Conservation (phyloP, 768 basidiomycete genomes). For the Serpula lacrymans region DNA sequence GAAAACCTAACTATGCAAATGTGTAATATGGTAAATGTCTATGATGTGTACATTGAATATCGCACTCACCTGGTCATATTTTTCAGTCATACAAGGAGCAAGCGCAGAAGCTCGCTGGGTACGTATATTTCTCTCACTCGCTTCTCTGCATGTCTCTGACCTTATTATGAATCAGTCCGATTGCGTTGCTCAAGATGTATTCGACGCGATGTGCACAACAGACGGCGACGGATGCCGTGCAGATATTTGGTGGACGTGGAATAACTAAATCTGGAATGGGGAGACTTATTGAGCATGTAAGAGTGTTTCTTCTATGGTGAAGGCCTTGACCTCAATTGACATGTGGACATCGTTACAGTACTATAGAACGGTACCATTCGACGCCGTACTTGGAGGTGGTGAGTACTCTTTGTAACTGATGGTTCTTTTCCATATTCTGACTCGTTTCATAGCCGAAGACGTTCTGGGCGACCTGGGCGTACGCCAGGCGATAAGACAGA, state of each 20-base stretch:
- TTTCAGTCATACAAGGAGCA: conserved; percentile 64
- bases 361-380: conserved; percentile 21
- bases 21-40: conserved; percentile 64
- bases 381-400: conserved; percentile 23
- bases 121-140: conserved; percentile 10
- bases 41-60: no score
- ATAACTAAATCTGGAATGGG: conserved; percentile 86
- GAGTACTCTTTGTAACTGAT: neutral
- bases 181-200: conserved; percentile 57
- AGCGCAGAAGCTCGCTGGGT: conserved; percentile 65
- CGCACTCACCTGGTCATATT: neutral
- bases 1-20: conserved; percentile 82
- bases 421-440: neutral
- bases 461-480: conserved; percentile 60
- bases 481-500: conserved; percentile 52
- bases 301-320: conserved; percentile 20
- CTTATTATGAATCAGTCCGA: conserved; percentile 32
- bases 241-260: conserved; percentile 85
- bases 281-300: conserved; percentile 65
- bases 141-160: conserved; percentile 2
- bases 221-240: conserved; percentile 65
- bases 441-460: conserved; percentile 41
- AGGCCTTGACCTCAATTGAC: conserved; percentile 2
- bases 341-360: conserved; percentile 29
- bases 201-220: conserved; percentile 51